A percentile compares a stretch with the other conserved stretches of the same genome.
These are phyloP conservation scores for Backusella tarrabulga DNA, from an alignment of 192 early-diverging fungal species.

Conservation along the genomic window DNA sequence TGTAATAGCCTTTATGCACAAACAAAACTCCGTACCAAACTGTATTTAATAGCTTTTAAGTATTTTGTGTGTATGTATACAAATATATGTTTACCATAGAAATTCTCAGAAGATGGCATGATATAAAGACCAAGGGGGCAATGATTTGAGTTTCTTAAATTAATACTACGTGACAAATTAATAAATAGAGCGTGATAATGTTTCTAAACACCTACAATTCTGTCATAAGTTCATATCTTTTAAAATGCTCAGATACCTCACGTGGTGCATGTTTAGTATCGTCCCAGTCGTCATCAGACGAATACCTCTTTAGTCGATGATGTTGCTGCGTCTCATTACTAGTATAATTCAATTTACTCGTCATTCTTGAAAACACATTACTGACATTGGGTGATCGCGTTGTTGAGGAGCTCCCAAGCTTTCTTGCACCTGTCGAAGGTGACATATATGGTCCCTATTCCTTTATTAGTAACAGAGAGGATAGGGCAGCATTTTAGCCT, in stretches of 20 bases:
- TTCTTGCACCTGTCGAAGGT: slow-evolving; percentile 13
- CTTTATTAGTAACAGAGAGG: background rate
- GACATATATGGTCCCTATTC: slow-evolving; percentile 9
- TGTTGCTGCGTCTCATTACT: background rate
- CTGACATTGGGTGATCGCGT: slow-evolving; percentile 16
- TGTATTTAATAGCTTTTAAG: slow-evolving; percentile 7
- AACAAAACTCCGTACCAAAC: slow-evolving; percentile 88
- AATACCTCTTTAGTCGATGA: background rate
- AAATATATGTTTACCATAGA: slow-evolving; percentile 47
- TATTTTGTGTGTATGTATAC: background rate
- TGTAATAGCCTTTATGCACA: slow-evolving; percentile 89
- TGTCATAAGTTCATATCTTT: slow-evolving; percentile 67
- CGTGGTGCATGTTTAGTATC: slow-evolving; percentile 16
- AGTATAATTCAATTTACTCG: background rate
- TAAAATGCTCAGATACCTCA: slow-evolving; percentile 40
- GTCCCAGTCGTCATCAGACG: slow-evolving; percentile 12
- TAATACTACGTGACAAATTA: slow-evolving; percentile 49
- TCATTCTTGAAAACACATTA: slow-evolving; percentile 9
- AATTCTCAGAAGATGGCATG: slow-evolving; percentile 70
- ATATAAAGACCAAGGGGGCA: slow-evolving; percentile 88
- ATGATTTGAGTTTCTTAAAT: slow-evolving; percentile 72
- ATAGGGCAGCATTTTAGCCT: background rate
- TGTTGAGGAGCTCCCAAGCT: background rate
- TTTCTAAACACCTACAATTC: slow-evolving; percentile 56
- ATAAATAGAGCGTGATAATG: background rate